Evolutionary conservation across 805 yeast species (phyloP).

Genomic region (Wickerhamomyces xylosicus): DNA sequence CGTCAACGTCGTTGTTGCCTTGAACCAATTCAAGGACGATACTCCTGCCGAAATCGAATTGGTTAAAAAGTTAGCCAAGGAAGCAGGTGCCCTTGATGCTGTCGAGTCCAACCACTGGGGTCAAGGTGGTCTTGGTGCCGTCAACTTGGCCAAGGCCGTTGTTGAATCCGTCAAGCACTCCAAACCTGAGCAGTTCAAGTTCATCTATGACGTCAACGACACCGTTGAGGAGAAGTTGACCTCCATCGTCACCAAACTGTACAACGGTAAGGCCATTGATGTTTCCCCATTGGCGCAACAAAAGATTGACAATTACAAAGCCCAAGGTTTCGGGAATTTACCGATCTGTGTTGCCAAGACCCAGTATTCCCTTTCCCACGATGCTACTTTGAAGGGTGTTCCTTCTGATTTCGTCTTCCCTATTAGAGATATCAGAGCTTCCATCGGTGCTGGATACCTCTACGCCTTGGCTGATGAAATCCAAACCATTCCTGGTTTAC

Average conservation of each 20-base stretch:
- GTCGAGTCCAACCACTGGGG: constrained; percentile 82
- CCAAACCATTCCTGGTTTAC: constrained; percentile 79
- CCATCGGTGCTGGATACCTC: constrained; percentile 77
- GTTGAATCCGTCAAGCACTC: constrained; percentile 46
- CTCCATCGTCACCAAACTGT: constrained; percentile 64
- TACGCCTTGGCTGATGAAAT: constrained; percentile 82
- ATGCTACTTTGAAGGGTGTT: constrained; percentile 73
- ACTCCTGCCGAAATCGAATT: constrained; percentile 58
- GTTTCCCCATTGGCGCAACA: constrained; percentile 58
- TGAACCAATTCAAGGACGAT: constrained; percentile 71
- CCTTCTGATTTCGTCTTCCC: constrained; percentile 76
- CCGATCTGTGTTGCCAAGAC: constrained; percentile 85
- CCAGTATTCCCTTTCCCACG: constrained; percentile 77
- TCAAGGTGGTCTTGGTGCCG: constrained; percentile 77
- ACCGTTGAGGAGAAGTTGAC: constrained; percentile 59
- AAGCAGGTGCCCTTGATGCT: constrained; percentile 75
- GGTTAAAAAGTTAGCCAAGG: constrained; percentile 54
- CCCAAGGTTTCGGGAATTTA: constrained; percentile 67
- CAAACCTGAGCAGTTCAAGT: constrained; percentile 31
- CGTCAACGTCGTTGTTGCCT: constrained; percentile 73
- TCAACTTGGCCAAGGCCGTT: constrained; percentile 62
- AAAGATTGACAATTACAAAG: constrained; percentile 57
- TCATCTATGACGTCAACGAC: constrained; percentile 52
- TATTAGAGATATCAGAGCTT: constrained; percentile 67
- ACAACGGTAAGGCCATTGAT: constrained; percentile 68